Evolutionary conservation across 202 grass and related monocot species (phyloP).

Genomic region (Saccharum hybrid): DNA sequence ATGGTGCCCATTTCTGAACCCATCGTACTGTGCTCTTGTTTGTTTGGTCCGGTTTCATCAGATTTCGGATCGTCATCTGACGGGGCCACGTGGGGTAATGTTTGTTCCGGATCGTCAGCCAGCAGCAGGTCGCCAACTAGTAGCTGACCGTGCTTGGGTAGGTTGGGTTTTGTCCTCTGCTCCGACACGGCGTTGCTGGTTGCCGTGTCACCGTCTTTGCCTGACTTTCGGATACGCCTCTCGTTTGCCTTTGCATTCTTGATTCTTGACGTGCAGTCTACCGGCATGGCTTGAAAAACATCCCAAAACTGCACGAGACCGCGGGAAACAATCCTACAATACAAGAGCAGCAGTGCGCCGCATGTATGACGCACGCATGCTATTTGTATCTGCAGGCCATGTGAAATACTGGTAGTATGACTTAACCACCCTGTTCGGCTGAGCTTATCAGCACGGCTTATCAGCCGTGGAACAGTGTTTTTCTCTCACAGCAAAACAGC

Average conservation of each 20-base stretch:
- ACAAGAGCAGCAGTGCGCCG: neutral
- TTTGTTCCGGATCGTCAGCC: too few relatives aligned
- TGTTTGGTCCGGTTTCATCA: neutral
- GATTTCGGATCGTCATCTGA: neutral
- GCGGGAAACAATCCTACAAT: too few relatives aligned
- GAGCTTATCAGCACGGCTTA: too few relatives aligned
- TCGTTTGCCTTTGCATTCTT: neutral
- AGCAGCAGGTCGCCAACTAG: too few relatives aligned
- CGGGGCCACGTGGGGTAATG: too few relatives aligned
- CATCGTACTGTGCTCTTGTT: neutral
- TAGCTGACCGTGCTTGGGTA: neutral
- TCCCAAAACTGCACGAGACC: neutral
- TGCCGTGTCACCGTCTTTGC: conserved; percentile 8
- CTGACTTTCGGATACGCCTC: neutral
- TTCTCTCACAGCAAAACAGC: too few relatives aligned
- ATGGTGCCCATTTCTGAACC: neutral
- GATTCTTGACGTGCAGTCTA: neutral
- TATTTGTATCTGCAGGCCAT: neutral
- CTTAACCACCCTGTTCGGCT: too few relatives aligned
- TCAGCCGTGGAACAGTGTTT: too few relatives aligned
- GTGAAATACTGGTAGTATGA: too few relatives aligned
- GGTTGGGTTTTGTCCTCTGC: neutral
- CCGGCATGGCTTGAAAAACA: neutral
- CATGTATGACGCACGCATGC: neutral
- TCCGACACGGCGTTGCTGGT: conserved; percentile 7